Evolutionary conservation across 768 basidiomycete species (phyloP), one percentile per base, ranked within the genome.

Genomic region (Boletus coccyginus): DNA sequence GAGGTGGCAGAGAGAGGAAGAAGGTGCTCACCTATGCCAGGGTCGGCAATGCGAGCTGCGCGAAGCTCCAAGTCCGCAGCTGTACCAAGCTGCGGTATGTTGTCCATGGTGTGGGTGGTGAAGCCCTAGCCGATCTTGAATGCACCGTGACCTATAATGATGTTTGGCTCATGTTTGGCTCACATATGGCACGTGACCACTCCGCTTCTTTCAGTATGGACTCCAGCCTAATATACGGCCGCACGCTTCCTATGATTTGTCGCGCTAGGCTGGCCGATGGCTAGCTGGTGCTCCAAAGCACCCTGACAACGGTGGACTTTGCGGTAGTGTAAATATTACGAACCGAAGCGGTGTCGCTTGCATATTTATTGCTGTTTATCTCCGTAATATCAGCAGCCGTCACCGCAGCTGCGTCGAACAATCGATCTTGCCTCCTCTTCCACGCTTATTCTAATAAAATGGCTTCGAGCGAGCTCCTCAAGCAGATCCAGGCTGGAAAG

Each of bases 401-500:
- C 4, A 27, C 27, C 27, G 27, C 27, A 27, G 27, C 27, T 27
- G 27, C 27, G 3, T 27, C 12, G 31, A 31, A 44, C 13, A 11
- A n/a, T 13, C 7, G 21, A 42, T 3, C 48, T 52, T 14, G 13
- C 39, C 27, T 27, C 27, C 13, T 29, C 21, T 43, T 33, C 3
- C 27, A 27, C 41, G 21, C 14, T 32, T 49, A 36, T 19, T n/a
- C 31, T 39, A 27, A 24, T 10, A 6, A 38, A 19, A 91, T 92
- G 90, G 87, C 87, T 7, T 87, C 86, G 33, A 80, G 80, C 63
- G 91, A 88, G 60, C 80, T 94, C 41, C 73, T 94, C 57, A 81
- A 86, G 57, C 85, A 90, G 65, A 94, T 94, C 39, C 92, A 94
- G 73, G 81, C 86, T 0, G 93, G 94, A 31, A 93, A 82, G 73